Evolutionary conservation across 2,329 filamentous ascomycete genomes (phyloP).

Genomic region (Fonsecaea pedrosoi): DNA sequence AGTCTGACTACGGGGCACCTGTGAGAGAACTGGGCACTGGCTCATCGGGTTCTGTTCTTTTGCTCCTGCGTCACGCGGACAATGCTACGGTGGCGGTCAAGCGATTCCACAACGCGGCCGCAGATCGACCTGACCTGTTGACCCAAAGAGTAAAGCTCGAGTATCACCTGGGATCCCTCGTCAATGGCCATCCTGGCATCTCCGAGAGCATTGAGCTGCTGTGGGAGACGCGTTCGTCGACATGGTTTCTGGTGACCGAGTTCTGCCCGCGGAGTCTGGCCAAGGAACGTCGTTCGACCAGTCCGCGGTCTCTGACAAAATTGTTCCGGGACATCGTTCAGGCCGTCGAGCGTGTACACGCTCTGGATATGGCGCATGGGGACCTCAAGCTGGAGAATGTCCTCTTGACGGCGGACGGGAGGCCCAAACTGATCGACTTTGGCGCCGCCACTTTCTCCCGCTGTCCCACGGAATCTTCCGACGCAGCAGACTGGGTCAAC

Average conservation of each 20-base stretch:
- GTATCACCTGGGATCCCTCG: conserved; percentile 9
- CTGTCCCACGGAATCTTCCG: conserved; percentile 2
- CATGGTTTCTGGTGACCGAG: conserved; percentile 4
- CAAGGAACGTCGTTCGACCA: not conserved
- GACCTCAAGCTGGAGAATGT: conserved; percentile 13
- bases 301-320: not conserved
- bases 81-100: conserved; percentile 15
- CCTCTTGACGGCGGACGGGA: conserved; percentile 1
- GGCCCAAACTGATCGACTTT: conserved; percentile 11
- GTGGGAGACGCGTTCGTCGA: not conserved
- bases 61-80: conserved; percentile 6
- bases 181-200: conserved; percentile 1
- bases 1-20: not conserved
- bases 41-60: conserved; percentile 4
- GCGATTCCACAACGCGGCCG: not conserved
- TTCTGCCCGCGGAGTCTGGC: conserved; percentile 8
- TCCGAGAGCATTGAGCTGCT: not conserved
- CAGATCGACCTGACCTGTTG: not conserved
- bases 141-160: not conserved
- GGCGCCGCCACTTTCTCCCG: not conserved
- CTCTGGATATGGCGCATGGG: not conserved
- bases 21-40: conserved; percentile 1
- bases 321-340: not conserved
- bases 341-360: conserved; percentile 2
- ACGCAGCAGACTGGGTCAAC: not conserved